phyloP scores from a whole-genome alignment of 495 filamentous ascomycete species.

The Penicillium diatomitis region DNA sequence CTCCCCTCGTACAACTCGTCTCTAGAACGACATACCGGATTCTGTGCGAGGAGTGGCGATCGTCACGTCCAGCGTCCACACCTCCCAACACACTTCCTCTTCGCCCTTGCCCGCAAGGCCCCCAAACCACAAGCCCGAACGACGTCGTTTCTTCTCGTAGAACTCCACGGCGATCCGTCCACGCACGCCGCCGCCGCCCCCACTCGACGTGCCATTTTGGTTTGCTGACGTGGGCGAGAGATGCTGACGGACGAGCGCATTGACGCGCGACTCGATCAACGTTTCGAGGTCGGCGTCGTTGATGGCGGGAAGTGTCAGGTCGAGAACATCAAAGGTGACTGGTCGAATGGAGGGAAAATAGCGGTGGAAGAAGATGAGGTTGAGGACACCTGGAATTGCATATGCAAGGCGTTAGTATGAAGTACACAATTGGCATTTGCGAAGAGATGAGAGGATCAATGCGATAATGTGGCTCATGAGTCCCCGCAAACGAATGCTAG shows the following conservation, averaged over 20 bases:
- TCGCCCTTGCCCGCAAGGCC: conserved; percentile 53
- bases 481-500: neutral
- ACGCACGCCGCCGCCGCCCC: conserved; percentile 41
- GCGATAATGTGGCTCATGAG: no score
- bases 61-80: conserved; percentile 86
- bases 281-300: conserved; percentile 84
- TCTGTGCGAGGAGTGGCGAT: conserved; percentile 83
- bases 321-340: conserved; percentile 81
- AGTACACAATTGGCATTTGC: no score
- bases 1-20: no score
- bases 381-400: conserved; percentile 61
- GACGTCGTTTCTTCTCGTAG: conserved; percentile 82
- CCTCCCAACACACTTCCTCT: conserved; percentile 95
- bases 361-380: conserved; percentile 98
- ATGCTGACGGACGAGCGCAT: conserved; percentile 57
- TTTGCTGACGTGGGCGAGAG: conserved; percentile 38
- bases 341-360: conserved; percentile 84
- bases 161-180: conserved; percentile 85
- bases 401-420: no score
- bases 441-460: no score
- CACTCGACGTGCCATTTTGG: conserved; percentile 38
- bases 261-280: conserved; percentile 80
- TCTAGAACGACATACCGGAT: conserved; percentile 47
- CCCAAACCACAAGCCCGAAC: conserved; percentile 61
- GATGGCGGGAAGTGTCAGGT: conserved; percentile 81